phyloP scores from a whole-genome alignment of 495 filamentous ascomycete genomes.

The Ascodesmis nigricans region DNA sequence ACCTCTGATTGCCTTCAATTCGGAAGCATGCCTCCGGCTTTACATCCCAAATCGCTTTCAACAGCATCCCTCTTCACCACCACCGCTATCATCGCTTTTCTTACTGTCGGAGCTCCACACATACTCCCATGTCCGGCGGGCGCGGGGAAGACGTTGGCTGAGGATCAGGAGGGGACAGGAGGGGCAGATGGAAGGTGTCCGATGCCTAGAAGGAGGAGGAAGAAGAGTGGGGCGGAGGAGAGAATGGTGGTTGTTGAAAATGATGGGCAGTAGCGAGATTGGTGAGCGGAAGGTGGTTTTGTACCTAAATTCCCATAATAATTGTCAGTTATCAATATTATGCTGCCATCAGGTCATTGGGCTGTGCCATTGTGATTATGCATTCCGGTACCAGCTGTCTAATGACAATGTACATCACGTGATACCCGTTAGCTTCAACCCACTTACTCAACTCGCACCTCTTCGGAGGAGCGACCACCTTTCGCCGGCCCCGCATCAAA shows the following conservation, averaged over 20 bases:
- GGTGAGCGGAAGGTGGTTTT: too few species aligned
- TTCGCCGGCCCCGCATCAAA: too few species aligned
- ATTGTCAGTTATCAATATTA: too few species aligned
- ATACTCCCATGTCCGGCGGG: slow-evolving; percentile 70
- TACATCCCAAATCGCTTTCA: slow-evolving; percentile 77
- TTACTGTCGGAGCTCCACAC: slow-evolving; percentile 80
- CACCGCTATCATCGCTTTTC: slow-evolving; percentile 76
- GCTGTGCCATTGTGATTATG: too few species aligned
- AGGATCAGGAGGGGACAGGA: slow-evolving; percentile 1
- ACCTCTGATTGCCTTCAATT: neutral
- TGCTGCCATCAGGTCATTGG: too few species aligned
- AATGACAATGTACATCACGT: too few species aligned
- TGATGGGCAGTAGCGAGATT: slow-evolving; percentile 5
- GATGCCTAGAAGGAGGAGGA: slow-evolving; percentile 4
- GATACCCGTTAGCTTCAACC: too few species aligned
- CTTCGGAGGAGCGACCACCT: too few species aligned
- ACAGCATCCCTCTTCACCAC: slow-evolving; percentile 84
- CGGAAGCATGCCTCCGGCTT: slow-evolving; percentile 55
- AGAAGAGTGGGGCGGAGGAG: neutral
- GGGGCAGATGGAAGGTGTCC: slow-evolving; percentile 4
- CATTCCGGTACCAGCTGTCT: too few species aligned
- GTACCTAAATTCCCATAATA: too few species aligned
- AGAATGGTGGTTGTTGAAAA: slow-evolving; percentile 6
- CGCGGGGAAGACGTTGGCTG: slow-evolving; percentile 6
- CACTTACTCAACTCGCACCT: too few species aligned